phyloP scores from a whole-genome alignment of 352 stramenopile species.

The Pythium apleroticum region DNA sequence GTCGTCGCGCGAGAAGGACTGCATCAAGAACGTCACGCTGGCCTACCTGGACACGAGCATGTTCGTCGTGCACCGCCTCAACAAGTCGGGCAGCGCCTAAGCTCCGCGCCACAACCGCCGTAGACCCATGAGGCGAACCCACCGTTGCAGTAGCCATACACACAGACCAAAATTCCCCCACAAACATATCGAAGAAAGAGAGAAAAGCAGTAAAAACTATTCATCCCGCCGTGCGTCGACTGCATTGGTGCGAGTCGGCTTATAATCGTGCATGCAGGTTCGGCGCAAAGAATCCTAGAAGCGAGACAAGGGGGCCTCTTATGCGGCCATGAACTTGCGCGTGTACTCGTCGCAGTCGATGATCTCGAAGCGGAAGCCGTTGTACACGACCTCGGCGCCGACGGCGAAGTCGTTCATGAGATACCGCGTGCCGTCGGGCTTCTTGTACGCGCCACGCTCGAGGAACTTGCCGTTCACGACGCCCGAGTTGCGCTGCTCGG shows the following conservation, averaged over 20 bases:
- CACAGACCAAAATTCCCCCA: background rate
- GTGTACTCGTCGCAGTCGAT: constrained; percentile 83
- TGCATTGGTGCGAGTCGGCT: background rate
- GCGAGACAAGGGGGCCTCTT: background rate
- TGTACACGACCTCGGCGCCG: constrained; percentile 58
- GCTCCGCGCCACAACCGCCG: background rate
- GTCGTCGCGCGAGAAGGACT: constrained; percentile 75
- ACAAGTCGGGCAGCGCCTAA: constrained; percentile 51
- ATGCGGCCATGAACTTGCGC: constrained; percentile 74
- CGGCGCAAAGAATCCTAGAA: background rate
- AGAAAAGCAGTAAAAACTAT: background rate
- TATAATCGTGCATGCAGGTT: background rate
- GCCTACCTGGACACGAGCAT: constrained; percentile 88
- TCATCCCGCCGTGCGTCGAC: background rate
- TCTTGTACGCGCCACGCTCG: constrained; percentile 74
- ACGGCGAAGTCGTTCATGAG: constrained; percentile 59
- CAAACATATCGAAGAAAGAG: background rate
- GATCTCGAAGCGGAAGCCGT: constrained; percentile 74
- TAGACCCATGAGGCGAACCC: background rate
- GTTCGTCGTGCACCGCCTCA: constrained; percentile 83
- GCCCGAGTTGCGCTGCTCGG: constrained; percentile 74
- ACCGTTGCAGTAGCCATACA: background rate
- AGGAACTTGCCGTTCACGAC: constrained; percentile 86
- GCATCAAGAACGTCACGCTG: constrained; percentile 87
- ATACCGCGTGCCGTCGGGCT: constrained; percentile 53